phyloP scores from a whole-genome alignment of 805 yeast species.

The Phaffomyces antillensis region DNA sequence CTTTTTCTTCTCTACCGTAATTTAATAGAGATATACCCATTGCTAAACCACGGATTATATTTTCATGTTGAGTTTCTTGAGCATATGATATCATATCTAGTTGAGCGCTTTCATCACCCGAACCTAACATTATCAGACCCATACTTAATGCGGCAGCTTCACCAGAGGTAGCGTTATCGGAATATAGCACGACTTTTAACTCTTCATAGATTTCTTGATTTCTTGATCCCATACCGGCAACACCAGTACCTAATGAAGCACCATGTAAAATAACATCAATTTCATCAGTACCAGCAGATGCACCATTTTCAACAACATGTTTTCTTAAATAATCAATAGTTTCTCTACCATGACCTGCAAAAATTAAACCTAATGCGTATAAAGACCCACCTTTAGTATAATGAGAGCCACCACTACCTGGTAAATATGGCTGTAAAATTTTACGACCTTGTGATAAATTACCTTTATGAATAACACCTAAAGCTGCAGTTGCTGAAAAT shows the following conservation, averaged over 20 bases:
- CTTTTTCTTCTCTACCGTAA: conserved; percentile 79
- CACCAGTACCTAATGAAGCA: conserved; percentile 91
- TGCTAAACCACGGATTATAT: conserved; percentile 88
- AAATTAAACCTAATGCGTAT: conserved; percentile 86
- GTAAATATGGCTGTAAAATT: conserved; percentile 84
- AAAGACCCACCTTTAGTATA: conserved; percentile 95
- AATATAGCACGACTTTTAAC: conserved; percentile 72
- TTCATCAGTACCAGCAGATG: conserved; percentile 57
- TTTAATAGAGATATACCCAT: conserved; percentile 81
- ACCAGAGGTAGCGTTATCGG: conserved; percentile 90
- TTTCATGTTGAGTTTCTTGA: conserved; percentile 92
- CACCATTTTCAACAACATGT: conserved; percentile 58
- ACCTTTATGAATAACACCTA: conserved; percentile 96
- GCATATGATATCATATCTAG: conserved; percentile 87
- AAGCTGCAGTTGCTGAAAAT: conserved; percentile 94
- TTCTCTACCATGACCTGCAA: conserved; percentile 94
- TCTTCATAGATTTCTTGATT: conserved; percentile 71
- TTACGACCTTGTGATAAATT: conserved; percentile 85
- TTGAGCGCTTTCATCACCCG: conserved; percentile 61
- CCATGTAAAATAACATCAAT: conserved; percentile 88
- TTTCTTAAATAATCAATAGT: conserved; percentile 70
- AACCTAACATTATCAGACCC: conserved; percentile 94
- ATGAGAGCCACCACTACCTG: conserved; percentile 71
- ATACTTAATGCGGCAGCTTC: conserved; percentile 95
- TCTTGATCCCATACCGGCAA: conserved; percentile 92